Evolutionary conservation across 805 yeast genomes (phyloP).

Genomic region (Deakozyma indianensis): DNA sequence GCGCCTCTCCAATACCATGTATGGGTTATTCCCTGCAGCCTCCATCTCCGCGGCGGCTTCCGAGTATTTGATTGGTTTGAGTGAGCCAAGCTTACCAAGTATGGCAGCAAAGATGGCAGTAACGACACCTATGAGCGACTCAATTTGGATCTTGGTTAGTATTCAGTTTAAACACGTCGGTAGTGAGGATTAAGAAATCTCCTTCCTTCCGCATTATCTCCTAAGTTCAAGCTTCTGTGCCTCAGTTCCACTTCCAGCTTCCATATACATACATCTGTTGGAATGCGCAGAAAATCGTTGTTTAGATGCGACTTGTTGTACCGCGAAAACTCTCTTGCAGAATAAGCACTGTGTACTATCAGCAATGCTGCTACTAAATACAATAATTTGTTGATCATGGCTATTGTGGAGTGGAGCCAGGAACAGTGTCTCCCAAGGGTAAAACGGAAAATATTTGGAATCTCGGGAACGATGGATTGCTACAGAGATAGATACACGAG

Average conservation of each 20-base stretch:
- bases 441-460: too few species aligned
- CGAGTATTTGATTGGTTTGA: slow-evolving; percentile 34
- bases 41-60: slow-evolving; percentile 36
- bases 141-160: slow-evolving; percentile 28
- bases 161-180: slow-evolving; percentile 5
- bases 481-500: too few species aligned
- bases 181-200: slow-evolving; percentile 9
- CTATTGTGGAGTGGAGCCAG: too few species aligned
- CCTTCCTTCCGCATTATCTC: slow-evolving; percentile 6
- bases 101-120: slow-evolving; percentile 25
- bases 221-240: slow-evolving; percentile 2
- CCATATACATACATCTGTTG: slow-evolving; percentile 5
- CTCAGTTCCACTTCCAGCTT: neutral
- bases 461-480: too few species aligned
- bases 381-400: slow-evolving; percentile 3
- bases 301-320: neutral
- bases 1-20: slow-evolving; percentile 33
- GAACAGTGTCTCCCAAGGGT: too few species aligned
- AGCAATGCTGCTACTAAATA: slow-evolving; percentile 8
- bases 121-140: slow-evolving; percentile 34
- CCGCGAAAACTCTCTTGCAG: slow-evolving; percentile 15
- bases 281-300: neutral
- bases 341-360: slow-evolving; percentile 14
- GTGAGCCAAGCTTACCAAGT: slow-evolving; percentile 19
- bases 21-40: slow-evolving; percentile 32